A percentile compares a stretch with the other conserved stretches of the same genome.
phyloP scores from a whole-genome alignment of 106 monocot genomes.

The Phalaenopsis aphrodite region DNA sequence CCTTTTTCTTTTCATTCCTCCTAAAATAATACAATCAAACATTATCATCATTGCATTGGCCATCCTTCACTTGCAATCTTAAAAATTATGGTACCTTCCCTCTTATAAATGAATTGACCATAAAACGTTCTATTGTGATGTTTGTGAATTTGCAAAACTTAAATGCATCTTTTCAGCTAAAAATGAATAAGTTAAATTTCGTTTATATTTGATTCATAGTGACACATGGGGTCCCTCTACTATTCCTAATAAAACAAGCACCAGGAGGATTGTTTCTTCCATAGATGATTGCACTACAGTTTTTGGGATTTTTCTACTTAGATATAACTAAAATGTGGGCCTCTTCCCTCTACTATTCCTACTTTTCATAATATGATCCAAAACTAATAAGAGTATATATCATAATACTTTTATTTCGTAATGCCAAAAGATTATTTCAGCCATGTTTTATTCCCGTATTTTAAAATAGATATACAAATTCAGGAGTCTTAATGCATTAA shows the following conservation, averaged over 20 bases:
- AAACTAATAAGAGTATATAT: neutral
- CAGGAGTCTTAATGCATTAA: neutral
- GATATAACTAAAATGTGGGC: neutral
- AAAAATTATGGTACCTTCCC: slow-evolving; percentile 1
- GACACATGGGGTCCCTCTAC: neutral
- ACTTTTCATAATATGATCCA: slow-evolving; percentile 2
- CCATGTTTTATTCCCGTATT: neutral
- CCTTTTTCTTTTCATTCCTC: neutral
- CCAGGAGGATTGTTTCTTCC: neutral
- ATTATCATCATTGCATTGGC: neutral
- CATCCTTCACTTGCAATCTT: slow-evolving; percentile 2
- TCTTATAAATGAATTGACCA: neutral
- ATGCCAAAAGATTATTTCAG: slow-evolving; percentile 5
- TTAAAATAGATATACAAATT: neutral
- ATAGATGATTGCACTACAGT: slow-evolving; percentile 2
- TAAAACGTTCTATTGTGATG: neutral
- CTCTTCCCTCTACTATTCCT: neutral
- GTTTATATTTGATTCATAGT: neutral
- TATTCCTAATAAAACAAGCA: neutral
- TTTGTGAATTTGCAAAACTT: neutral
- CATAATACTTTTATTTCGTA: neutral
- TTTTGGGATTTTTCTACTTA: no score
- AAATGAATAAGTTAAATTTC: neutral
- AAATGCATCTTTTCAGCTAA: neutral
- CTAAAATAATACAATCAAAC: neutral